Conservation (phyloP, 2,329 filamentous ascomycete species). For the Cryphonectria radicalis region DNA sequence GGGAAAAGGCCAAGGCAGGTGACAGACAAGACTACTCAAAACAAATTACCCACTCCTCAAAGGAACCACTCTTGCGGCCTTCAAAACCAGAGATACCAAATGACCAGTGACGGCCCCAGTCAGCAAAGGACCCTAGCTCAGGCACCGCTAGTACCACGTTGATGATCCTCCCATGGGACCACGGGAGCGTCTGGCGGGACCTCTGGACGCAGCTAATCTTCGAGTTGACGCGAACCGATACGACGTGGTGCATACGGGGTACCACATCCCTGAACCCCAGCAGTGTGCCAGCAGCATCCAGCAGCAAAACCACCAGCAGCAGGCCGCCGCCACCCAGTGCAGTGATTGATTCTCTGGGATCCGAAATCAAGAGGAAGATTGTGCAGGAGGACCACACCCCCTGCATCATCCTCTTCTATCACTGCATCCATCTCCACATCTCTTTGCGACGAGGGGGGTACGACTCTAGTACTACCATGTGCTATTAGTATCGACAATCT, state of each 20-base stretch:
- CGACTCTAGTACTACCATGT: no score
- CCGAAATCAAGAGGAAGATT: neutral
- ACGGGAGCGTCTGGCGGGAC: conserved; percentile 3
- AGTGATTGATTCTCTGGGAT: neutral
- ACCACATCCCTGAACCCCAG: conserved; percentile 7
- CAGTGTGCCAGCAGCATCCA: conserved; percentile 5
- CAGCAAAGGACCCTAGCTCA: neutral
- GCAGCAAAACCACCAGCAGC: conserved; percentile 1
- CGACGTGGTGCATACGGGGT: conserved; percentile 15
- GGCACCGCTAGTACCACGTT: conserved; percentile 2
- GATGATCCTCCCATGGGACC: neutral
- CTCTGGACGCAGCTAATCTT: conserved; percentile 3
- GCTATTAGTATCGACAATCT: neutral
- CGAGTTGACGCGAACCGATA: conserved; percentile 3
- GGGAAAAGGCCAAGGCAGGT: neutral
- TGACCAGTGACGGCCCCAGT: neutral
- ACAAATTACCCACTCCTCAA: neutral
- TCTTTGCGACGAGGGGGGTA: neutral
- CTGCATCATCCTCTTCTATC: conserved; percentile 10
- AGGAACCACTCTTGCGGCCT: neutral
- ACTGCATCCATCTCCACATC: neutral
- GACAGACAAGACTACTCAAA: neutral
- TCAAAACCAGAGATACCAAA: conserved; percentile 3
- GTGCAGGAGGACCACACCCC: conserved; percentile 6
- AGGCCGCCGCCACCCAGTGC: neutral